These are phyloP conservation scores for Sugiyamaella grinbergsii DNA, from an alignment of 1,139 yeast species.

Conservation along the genomic window DNA sequence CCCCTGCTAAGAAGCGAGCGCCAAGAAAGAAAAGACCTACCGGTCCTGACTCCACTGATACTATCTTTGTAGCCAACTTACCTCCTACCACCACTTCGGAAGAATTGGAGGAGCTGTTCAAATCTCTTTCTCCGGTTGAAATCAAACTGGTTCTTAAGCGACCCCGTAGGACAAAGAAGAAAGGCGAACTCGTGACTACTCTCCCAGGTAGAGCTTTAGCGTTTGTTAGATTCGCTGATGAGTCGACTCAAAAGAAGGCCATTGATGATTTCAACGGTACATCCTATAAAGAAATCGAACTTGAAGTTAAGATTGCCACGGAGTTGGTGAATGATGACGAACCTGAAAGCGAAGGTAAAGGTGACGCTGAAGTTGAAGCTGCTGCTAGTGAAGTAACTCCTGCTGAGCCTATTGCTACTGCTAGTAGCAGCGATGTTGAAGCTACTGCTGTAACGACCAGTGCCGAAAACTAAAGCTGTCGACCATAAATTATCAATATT, in stretches of 20 bases:
- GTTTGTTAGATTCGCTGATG: constrained; percentile 53
- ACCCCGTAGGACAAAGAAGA: constrained; percentile 25
- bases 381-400: background rate
- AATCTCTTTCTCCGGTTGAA: constrained; percentile 32
- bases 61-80: constrained; percentile 55
- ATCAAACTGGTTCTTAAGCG: constrained; percentile 27
- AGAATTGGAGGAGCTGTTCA: constrained; percentile 35
- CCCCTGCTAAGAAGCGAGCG: constrained; percentile 25
- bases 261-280: constrained; percentile 47
- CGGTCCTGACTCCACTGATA: constrained; percentile 46
- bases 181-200: constrained; percentile 25
- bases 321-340: constrained; percentile 29
- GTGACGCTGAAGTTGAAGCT: constrained; percentile 12
- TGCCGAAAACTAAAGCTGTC: too few relatives aligned
- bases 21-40: constrained; percentile 28
- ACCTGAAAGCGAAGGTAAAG: constrained; percentile 26
- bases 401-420: constrained; percentile 2
- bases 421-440: constrained; percentile 4
- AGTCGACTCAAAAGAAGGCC: constrained; percentile 49
- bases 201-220: constrained; percentile 50
- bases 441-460: background rate
- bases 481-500: too few relatives aligned
- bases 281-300: constrained; percentile 44
- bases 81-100: constrained; percentile 42
- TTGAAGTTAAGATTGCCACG: constrained; percentile 38